Percentiles rank a stretch among this genome's conserved stretches.
phyloP scores from a whole-genome alignment of 495 filamentous ascomycete species.

The Aspergillus mulundensis region DNA sequence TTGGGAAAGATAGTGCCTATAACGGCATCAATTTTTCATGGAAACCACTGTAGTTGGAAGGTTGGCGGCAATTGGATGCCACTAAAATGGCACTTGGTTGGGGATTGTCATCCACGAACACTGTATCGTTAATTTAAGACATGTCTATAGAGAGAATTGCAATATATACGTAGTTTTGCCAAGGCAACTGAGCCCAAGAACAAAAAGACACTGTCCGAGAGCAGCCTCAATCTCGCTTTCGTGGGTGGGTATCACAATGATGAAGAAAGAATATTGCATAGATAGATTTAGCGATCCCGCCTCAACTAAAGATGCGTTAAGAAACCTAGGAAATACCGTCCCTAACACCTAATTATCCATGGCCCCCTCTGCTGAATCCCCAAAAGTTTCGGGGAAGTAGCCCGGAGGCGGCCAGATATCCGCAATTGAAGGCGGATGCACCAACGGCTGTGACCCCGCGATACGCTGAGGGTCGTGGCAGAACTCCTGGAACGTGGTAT shows the following conservation, averaged over 20 bases:
- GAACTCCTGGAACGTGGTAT: constrained; percentile 50
- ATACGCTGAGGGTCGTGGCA: constrained; percentile 52
- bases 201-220: too few relatives aligned
- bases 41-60: neutral
- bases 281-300: too few relatives aligned
- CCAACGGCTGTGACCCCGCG: constrained; percentile 36
- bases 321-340: too few relatives aligned
- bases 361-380: constrained; percentile 26
- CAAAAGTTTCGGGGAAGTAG: constrained; percentile 46
- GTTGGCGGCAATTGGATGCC: neutral
- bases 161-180: neutral
- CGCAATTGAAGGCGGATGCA: constrained; percentile 42
- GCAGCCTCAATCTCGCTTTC: too few relatives aligned
- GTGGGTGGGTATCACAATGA: constrained; percentile 14
- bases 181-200: too few relatives aligned
- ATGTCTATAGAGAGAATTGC: too few relatives aligned
- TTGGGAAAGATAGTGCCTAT: neutral
- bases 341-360: constrained; percentile 22
- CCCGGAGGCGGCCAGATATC: constrained; percentile 48
- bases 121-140: constrained; percentile 3
- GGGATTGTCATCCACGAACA: neutral
- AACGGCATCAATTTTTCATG: neutral
- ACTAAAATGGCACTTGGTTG: neutral
- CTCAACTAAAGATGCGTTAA: too few relatives aligned
- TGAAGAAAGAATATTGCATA: neutral